Conservation (phyloP, 306 rosid species). For the Pyrus betulifolia region DNA sequence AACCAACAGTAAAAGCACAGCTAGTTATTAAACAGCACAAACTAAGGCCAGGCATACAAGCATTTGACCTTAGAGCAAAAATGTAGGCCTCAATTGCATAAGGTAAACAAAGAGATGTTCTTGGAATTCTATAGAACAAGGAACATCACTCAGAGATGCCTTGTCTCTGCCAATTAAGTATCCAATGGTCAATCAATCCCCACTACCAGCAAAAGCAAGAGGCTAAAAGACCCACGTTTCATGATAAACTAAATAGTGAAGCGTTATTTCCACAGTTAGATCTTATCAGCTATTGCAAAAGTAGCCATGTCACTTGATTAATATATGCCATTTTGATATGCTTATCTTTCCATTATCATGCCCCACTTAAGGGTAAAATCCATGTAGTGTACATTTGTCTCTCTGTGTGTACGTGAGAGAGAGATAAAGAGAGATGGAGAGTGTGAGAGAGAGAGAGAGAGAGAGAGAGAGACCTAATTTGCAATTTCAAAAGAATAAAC, state of each 20-base stretch:
- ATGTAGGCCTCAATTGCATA: not conserved
- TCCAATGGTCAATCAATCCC: not conserved
- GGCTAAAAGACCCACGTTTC: not conserved
- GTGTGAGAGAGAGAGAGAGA: not conserved
- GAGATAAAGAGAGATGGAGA: not conserved
- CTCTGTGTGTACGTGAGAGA: not conserved
- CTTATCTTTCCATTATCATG: not conserved
- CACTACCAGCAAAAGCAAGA: not conserved
- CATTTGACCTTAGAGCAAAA: conserved; percentile 14
- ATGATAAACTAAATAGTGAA: not conserved
- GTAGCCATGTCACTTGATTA: not conserved
- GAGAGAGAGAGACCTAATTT: conserved; percentile 5
- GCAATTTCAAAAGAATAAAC: conserved; percentile 19
- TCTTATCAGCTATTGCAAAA: not conserved
- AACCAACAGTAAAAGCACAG: conserved; percentile 19
- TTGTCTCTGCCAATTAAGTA: not conserved
- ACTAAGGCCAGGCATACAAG: conserved; percentile 4
- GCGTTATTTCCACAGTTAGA: not conserved
- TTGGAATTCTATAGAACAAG: not conserved
- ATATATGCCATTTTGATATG: not conserved
- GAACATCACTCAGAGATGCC: not conserved
- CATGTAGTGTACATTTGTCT: not conserved
- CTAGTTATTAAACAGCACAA: conserved; percentile 8
- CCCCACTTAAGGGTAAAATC: not conserved
- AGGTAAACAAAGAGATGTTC: not conserved